Percentiles rank a stretch among this genome's conserved stretches.
These are phyloP conservation scores for Lactarius trivialis DNA, from an alignment of 768 basidiomycete species.

Conservation along the genomic window DNA sequence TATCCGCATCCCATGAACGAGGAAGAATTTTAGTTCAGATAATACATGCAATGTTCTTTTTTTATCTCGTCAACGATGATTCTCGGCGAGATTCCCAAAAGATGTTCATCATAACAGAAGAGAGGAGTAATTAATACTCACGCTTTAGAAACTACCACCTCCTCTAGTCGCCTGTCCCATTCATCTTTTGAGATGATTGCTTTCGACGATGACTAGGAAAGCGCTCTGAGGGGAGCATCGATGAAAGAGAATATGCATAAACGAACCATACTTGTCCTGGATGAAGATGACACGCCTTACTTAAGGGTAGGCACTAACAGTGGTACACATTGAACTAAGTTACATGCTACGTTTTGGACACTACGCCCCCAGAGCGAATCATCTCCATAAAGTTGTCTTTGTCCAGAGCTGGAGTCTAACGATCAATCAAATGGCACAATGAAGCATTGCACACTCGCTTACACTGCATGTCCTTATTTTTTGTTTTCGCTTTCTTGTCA, in stretches of 20 bases:
- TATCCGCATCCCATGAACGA: slow-evolving; percentile 24
- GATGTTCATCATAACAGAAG: slow-evolving; percentile 53
- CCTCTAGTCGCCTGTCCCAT: slow-evolving; percentile 79
- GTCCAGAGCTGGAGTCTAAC: slow-evolving; percentile 43
- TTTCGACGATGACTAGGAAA: slow-evolving; percentile 39
- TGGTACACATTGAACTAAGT: background rate
- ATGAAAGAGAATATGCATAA: slow-evolving; percentile 20
- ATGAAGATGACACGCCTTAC: background rate
- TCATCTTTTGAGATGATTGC: slow-evolving; percentile 65
- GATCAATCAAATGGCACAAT: slow-evolving; percentile 7
- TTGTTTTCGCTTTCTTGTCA: slow-evolving; percentile 41
- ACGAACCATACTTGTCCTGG: slow-evolving; percentile 20
- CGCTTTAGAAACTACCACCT: slow-evolving; percentile 82
- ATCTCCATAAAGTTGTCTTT: slow-evolving; percentile 77
- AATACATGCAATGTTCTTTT: slow-evolving; percentile 79
- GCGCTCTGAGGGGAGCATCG: slow-evolving; percentile 8
- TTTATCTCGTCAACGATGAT: slow-evolving; percentile 51
- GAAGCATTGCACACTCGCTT: slow-evolving; percentile 22
- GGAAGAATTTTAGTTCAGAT: slow-evolving; percentile 50
- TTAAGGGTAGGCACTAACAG: slow-evolving; percentile 8
- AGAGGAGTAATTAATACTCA: slow-evolving; percentile 45
- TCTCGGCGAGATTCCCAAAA: slow-evolving; percentile 99
- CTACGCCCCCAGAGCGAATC: slow-evolving; percentile 74
- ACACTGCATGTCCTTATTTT: slow-evolving; percentile 53
- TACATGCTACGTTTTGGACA: slow-evolving; percentile 50